Base-by-base conservation (phyloP, 306 rosid genomes). In the Calophaca sinica region DNA sequence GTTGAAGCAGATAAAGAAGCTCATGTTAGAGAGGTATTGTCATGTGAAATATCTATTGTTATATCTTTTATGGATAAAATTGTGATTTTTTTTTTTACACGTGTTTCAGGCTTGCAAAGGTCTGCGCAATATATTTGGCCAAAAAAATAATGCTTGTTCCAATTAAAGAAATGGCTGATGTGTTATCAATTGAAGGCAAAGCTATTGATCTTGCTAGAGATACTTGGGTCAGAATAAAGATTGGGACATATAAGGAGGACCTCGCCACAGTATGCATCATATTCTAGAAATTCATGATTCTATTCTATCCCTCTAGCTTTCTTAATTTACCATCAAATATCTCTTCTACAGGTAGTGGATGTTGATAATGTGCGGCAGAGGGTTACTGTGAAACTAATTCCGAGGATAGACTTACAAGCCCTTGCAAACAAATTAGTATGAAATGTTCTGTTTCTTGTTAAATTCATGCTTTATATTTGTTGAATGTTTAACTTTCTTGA, bases 141-240 rank as follows among this genome's bases (percentile, higher is more conserved):
- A 89, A 80, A 20, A 89, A 86, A 75, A 71, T 96, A 80, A 81
- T 85, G 10, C 97, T 92, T 28, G 98, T 96, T 65, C 99, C 99
- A 1, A 96, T 96, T 51, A 90, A 83, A 79, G 99, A 96, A 83
- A 96, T 96, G 99, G 87, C 99, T 2, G 98, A 96, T 75, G 99
- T 96, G 81, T 89, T 96, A 74, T 90, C 98, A 0, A 97, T 96
- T 71, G 98, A 96, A 89, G 90, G 96, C 91, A 96, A 96, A 84
- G 86, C 92, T 11, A 86, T 96, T 74, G 97, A 96, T 81, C 96
- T 96, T 80, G 88, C 97, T 7, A 83, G 97, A 79, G 98, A 89
- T 86, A 96, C 98, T 5, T 96, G 99, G 99, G 98, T 96, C 70
- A 85, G 99, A 81, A 90, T 96, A 97, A 96, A 96, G 87, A 87